Percentiles rank a stretch among this genome's conserved stretches.
phyloP scores from a whole-genome alignment of 306 rosid species.

The Oemleria cerasiformis region DNA sequence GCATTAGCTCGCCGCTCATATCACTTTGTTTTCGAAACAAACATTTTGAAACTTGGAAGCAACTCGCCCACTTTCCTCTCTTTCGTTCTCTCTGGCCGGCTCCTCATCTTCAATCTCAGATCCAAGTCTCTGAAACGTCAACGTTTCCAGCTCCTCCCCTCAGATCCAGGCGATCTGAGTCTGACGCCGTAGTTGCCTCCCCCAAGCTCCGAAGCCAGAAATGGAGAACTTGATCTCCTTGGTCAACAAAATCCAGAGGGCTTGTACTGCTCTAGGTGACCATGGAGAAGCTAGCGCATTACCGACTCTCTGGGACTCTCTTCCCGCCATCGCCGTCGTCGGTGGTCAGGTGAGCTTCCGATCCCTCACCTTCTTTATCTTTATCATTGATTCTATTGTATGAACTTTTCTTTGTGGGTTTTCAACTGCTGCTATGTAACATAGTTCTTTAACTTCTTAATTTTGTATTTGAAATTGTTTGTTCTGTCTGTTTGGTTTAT shows the following conservation, averaged over 20 bases:
- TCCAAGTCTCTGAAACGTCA: constrained; percentile 20
- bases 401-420: not conserved
- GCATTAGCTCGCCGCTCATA: not conserved
- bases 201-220: constrained; percentile 6
- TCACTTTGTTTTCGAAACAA: not conserved
- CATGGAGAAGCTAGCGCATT: constrained; percentile 81
- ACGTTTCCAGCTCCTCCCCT: not conserved
- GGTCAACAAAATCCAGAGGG: constrained; percentile 92
- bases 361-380: constrained; percentile 4
- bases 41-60: not conserved
- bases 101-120: not conserved
- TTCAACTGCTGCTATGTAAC: not conserved
- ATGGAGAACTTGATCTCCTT: constrained; percentile 87
- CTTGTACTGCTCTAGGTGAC: constrained; percentile 95
- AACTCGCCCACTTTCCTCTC: constrained; percentile 2
- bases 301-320: constrained; percentile 94
- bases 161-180: constrained; percentile 45
- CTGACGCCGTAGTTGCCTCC: constrained; percentile 18
- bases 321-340: constrained; percentile 94
- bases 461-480: not conserved
- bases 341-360: constrained; percentile 86
- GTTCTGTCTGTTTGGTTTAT: not conserved
- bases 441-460: not conserved
- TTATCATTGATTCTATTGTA: not conserved
- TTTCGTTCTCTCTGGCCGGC: constrained; percentile 16